Percentiles rank a stretch among this genome's conserved stretches.
phyloP scores from a whole-genome alignment of 148 eudicot species.

The Fagopyrum homotropicum region DNA sequence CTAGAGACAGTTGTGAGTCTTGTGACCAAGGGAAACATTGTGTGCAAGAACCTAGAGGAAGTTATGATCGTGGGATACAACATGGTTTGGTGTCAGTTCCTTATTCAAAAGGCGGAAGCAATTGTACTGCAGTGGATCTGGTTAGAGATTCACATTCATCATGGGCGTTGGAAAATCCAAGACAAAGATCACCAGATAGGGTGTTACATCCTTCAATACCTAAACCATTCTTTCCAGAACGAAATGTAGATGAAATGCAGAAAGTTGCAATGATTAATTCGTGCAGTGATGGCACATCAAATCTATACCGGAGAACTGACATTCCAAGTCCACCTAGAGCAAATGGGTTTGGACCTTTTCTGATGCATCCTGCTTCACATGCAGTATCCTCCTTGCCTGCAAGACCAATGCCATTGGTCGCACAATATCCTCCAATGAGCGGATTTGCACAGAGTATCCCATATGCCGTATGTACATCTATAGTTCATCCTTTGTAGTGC shows the following conservation, averaged over 20 bases:
- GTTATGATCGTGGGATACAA: slow-evolving; percentile 6
- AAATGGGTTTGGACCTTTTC: not conserved
- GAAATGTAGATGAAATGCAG: not conserved
- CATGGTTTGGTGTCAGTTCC: not conserved
- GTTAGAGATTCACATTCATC: not conserved
- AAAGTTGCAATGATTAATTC: not conserved
- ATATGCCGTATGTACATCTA: not conserved
- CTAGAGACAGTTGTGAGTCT: not conserved
- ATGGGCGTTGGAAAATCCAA: not conserved
- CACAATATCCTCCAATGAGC: not conserved
- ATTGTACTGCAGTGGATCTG: not conserved
- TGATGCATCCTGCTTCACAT: slow-evolving; percentile 3
- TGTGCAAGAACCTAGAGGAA: not conserved
- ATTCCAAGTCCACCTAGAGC: slow-evolving; percentile 3
- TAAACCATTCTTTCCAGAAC: not conserved
- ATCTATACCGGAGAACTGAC: not conserved
- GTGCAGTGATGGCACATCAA: not conserved
- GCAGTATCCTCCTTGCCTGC: slow-evolving; percentile 3
- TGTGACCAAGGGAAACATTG: not conserved
- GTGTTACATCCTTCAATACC: not conserved
- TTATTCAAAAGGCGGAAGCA: not conserved
- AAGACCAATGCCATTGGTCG: slow-evolving; percentile 2
- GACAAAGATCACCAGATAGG: not conserved
- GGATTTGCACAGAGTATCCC: not conserved
- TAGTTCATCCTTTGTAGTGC: not conserved